These are phyloP conservation scores for Dictyostelium capitatum DNA, from an alignment of 78 protist genomes.

Conservation along the genomic window DNA sequence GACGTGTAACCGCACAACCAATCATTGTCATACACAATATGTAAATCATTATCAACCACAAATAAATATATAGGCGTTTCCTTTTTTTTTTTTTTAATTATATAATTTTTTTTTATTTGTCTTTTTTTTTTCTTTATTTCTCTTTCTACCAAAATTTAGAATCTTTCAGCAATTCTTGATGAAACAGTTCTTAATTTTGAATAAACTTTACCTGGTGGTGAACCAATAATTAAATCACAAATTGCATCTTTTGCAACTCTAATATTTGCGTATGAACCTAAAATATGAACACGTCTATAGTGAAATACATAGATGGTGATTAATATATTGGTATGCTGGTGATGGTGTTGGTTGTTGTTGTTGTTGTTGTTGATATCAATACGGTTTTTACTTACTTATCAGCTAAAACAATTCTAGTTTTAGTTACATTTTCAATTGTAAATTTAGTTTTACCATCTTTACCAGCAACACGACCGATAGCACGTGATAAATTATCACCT, in stretches of 20 bases:
- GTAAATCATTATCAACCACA: too few relatives aligned
- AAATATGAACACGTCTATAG: constrained; percentile 93
- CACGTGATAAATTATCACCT: constrained; percentile 98
- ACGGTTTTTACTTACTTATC: constrained; percentile 81
- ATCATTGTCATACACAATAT: too few relatives aligned
- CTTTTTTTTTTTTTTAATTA: not conserved
- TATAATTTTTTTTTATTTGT: not conserved
- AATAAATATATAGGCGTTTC: too few relatives aligned
- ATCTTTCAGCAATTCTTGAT: constrained; percentile 89
- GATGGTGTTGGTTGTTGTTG: not conserved
- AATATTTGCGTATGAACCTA: constrained; percentile 97
- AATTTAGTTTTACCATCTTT: constrained; percentile 97
- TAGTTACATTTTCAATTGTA: constrained; percentile 98
- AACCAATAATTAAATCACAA: constrained; percentile 94
- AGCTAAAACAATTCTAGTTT: constrained; percentile 98
- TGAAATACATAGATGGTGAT: not conserved
- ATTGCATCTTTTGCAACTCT: constrained; percentile 96
- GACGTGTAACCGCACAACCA: too few relatives aligned
- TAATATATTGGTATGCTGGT: not conserved
- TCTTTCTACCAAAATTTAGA: constrained; percentile 35
- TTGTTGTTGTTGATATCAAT: not conserved
- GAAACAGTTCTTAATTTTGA: constrained; percentile 91
- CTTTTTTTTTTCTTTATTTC: not conserved
- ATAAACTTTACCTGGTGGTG: constrained; percentile 96
- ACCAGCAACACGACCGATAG: constrained; percentile 99